Percentiles rank a stretch among this genome's conserved stretches.
These are phyloP conservation scores for Phaffia tasmanica DNA, from an alignment of 768 basidiomycete species.

Conservation along the genomic window DNA sequence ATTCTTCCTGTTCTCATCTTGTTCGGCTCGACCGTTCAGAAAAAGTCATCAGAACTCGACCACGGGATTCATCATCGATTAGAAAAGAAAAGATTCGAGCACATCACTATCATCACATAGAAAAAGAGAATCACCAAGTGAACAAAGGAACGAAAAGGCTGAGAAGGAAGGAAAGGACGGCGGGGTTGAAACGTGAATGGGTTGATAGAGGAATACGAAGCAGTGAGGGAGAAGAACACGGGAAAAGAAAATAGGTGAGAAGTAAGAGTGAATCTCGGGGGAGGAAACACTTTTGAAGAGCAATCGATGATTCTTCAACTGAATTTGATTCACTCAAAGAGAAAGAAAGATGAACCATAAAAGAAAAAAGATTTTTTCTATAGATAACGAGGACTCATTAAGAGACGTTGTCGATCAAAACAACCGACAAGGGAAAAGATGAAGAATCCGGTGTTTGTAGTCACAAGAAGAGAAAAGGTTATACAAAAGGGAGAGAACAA, in stretches of 20 bases:
- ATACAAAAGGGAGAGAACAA: not conserved
- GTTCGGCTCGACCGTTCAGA: too few relatives aligned
- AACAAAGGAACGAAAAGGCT: not conserved
- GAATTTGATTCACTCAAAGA: not conserved
- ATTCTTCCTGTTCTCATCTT: too few relatives aligned
- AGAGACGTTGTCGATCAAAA: not conserved
- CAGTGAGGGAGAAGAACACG: not conserved
- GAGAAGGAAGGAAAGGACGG: not conserved
- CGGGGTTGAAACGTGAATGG: too few relatives aligned
- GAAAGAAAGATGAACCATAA: not conserved
- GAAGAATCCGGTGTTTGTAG: not conserved
- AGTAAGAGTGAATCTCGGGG: not conserved
- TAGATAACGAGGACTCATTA: not conserved
- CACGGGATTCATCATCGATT: too few relatives aligned
- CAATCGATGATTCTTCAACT: too few relatives aligned
- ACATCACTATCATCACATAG: too few relatives aligned
- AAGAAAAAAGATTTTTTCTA: not conserved
- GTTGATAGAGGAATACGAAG: not conserved
- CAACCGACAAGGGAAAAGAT: not conserved
- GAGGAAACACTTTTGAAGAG: not conserved
- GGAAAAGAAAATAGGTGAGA: not conserved
- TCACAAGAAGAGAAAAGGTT: not conserved
- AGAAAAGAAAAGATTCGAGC: too few relatives aligned
- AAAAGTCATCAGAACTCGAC: too few relatives aligned
- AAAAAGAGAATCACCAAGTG: not conserved